Evolutionary conservation across 2,329 filamentous ascomycete species (phyloP).

Genomic region (Myriosclerotinia duriaeana): DNA sequence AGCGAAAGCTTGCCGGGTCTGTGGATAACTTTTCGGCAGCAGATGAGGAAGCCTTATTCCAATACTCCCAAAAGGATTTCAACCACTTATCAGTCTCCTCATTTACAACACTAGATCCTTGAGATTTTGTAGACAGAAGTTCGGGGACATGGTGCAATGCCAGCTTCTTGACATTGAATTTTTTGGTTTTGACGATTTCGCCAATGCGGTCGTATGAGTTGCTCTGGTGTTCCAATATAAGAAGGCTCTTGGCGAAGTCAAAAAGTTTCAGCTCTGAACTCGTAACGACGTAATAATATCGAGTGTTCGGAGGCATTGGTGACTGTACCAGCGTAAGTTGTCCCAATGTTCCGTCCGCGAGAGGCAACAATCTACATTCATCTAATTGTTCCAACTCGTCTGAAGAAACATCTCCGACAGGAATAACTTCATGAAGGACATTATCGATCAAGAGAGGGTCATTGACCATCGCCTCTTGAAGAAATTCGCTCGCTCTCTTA

Average conservation of each 20-base stretch:
- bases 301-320: background rate
- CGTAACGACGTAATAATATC: constrained; percentile 27
- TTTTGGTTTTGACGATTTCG: constrained; percentile 14
- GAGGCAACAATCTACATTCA: constrained; percentile 36
- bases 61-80: constrained; percentile 32
- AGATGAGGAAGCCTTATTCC: constrained; percentile 24
- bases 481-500: background rate
- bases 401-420: constrained; percentile 2
- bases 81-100: constrained; percentile 30
- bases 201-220: constrained; percentile 4
- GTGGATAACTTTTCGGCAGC: background rate
- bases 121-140: constrained; percentile 25
- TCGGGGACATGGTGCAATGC: constrained; percentile 27
- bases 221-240: constrained; percentile 23
- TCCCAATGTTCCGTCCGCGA: constrained; percentile 33
- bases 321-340: constrained; percentile 23
- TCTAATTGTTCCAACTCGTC: constrained; percentile 30
- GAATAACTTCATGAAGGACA: constrained; percentile 25
- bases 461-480: constrained; percentile 22
- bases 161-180: constrained; percentile 34
- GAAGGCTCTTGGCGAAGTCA: constrained; percentile 30
- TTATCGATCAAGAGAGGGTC: constrained; percentile 22
- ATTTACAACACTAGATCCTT: background rate
- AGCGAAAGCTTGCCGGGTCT: background rate
- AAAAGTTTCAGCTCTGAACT: constrained; percentile 32